Percentiles rank a stretch among this genome's conserved stretches.
Evolutionary conservation across 1,284 basidiomycete genomes (phyloP).

Genomic region (Cryptococcus sp.): DNA sequence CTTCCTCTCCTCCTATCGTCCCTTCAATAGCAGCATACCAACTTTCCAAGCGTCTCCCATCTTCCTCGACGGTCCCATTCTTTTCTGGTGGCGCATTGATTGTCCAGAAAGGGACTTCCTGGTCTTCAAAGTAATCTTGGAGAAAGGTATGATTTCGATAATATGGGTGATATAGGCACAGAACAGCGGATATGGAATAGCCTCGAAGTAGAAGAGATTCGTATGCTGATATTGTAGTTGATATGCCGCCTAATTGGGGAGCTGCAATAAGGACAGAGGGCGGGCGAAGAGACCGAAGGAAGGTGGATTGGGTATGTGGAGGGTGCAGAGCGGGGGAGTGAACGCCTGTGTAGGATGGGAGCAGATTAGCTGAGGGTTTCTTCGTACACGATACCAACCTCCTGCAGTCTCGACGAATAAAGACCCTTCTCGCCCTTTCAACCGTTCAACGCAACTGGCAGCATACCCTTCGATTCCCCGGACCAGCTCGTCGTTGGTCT

Average conservation of each 20-base stretch:
- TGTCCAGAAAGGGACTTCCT: conserved; percentile 50
- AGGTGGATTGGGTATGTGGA: conserved; percentile 81
- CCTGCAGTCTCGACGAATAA: conserved; percentile 94
- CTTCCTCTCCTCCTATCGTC: conserved; percentile 20
- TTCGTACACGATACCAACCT: conserved; percentile 59
- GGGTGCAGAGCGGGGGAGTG: conserved; percentile 82
- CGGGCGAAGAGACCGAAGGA: conserved; percentile 78
- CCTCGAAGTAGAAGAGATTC: conserved; percentile 88
- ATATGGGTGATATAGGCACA: conserved; percentile 83
- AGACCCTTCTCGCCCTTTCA: conserved; percentile 53
- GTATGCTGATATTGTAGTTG: conserved; percentile 88
- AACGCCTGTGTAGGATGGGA: conserved; percentile 63
- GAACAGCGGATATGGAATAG: conserved; percentile 82
- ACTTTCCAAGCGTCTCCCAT: conserved; percentile 61
- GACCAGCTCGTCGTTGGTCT: conserved; percentile 65
- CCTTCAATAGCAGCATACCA: conserved; percentile 64
- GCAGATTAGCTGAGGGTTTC: not conserved
- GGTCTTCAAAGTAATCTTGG: conserved; percentile 70
- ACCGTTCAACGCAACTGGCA: conserved; percentile 55
- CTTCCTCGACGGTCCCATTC: conserved; percentile 61
- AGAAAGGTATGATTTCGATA: conserved; percentile 87
- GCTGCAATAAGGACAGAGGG: conserved; percentile 88
- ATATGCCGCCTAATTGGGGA: conserved; percentile 88
- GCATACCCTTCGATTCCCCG: conserved; percentile 68
- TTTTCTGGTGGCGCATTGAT: conserved; percentile 46